A percentile compares a stretch with the other conserved stretches of the same genome.
These are phyloP conservation scores for Pueraria montana DNA, from an alignment of 306 rosid genomes.

Conservation along the genomic window DNA sequence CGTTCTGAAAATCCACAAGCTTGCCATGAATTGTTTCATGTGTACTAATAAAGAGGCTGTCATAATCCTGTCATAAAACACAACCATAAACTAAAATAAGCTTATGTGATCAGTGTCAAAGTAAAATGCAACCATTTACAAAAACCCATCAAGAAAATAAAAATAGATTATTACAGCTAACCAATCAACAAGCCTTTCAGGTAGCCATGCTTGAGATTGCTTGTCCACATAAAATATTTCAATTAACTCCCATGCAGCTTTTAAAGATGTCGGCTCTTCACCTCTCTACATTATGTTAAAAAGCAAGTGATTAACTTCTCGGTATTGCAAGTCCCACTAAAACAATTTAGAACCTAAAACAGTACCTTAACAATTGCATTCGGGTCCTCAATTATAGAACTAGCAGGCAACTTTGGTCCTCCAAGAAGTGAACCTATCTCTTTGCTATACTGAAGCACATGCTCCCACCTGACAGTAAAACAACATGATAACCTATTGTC, in stretches of 20 bases:
- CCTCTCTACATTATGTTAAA: slow-evolving; percentile 61
- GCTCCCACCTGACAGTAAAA: slow-evolving; percentile 81
- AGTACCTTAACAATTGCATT: slow-evolving; percentile 67
- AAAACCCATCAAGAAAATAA: slow-evolving; percentile 33
- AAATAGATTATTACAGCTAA: slow-evolving; percentile 81
- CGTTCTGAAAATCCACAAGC: slow-evolving; percentile 75
- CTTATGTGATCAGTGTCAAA: slow-evolving; percentile 21
- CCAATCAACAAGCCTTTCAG: slow-evolving; percentile 97
- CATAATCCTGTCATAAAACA: slow-evolving; percentile 75
- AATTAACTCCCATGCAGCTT: slow-evolving; percentile 97
- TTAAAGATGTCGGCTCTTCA: slow-evolving; percentile 80
- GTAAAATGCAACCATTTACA: slow-evolving; percentile 28
- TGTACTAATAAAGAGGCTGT: slow-evolving; percentile 78
- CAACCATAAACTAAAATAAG: slow-evolving; percentile 36
- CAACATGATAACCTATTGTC: slow-evolving; percentile 27
- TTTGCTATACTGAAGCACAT: slow-evolving; percentile 87
- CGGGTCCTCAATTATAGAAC: slow-evolving; percentile 71
- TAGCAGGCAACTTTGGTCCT: slow-evolving; percentile 55
- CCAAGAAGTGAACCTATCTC: slow-evolving; percentile 79
- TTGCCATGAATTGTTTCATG: slow-evolving; percentile 76
- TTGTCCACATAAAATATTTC: slow-evolving; percentile 94
- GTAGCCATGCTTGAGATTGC: slow-evolving; percentile 86
- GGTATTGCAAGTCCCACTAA: slow-evolving; percentile 28
- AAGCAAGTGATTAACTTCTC: not conserved
- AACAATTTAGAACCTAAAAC: slow-evolving; percentile 19